These are phyloP conservation scores for Ascocoryne sarcoides DNA, from an alignment of 2,329 filamentous ascomycete species.

Conservation along the genomic window DNA sequence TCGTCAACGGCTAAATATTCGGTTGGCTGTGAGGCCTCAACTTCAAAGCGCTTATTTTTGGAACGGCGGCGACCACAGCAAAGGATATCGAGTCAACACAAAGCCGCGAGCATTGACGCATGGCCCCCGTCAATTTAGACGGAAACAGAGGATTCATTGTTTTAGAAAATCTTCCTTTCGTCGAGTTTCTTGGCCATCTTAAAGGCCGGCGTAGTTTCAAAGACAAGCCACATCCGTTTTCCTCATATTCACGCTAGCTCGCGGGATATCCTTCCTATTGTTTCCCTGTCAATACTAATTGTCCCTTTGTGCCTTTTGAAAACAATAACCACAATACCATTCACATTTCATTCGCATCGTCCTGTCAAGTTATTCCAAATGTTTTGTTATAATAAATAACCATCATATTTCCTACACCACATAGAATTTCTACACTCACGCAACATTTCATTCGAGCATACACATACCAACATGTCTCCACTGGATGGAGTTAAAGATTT, in stretches of 20 bases:
- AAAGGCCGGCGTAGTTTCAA: constrained; percentile 13
- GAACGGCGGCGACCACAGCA: constrained; percentile 19
- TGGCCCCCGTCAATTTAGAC: constrained; percentile 12
- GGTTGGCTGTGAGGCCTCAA: constrained; percentile 22
- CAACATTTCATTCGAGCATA: constrained; percentile 9
- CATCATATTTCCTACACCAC: background rate
- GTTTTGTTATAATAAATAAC: background rate
- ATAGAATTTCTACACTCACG: background rate
- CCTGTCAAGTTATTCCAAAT: background rate
- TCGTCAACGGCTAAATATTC: constrained; percentile 11
- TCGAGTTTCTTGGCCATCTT: constrained; percentile 11
- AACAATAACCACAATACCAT: constrained; percentile 1
- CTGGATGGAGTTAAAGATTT: constrained; percentile 26
- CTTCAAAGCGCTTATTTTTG: constrained; percentile 24
- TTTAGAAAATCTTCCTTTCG: constrained; percentile 11
- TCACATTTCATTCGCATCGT: no score
- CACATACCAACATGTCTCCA: constrained; percentile 26
- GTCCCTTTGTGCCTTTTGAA: constrained; percentile 1
- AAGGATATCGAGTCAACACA: constrained; percentile 21
- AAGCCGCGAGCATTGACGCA: constrained; percentile 10
- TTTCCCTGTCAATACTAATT: constrained; percentile 16
- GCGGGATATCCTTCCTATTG: constrained; percentile 15
- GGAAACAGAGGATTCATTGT: constrained; percentile 22
- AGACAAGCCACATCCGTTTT: constrained; percentile 15
- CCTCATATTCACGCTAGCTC: constrained; percentile 11